phyloP scores from a whole-genome alignment of 371 early-diverging fungal genomes.

The Lichtheimia ramosa region DNA sequence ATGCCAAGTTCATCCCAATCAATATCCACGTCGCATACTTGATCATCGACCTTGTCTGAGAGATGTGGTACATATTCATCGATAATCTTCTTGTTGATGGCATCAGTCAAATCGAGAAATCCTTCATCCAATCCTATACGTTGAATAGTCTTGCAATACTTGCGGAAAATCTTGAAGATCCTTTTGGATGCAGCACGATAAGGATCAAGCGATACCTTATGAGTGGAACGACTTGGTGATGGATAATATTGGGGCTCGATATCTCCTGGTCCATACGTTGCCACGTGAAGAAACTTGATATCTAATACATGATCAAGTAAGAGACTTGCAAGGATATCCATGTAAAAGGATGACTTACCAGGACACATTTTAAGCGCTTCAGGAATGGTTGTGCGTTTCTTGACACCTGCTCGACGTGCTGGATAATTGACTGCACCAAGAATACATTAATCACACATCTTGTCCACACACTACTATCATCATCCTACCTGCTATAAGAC shows the following conservation, averaged over 20 bases:
- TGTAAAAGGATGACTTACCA: slow-evolving; percentile 22
- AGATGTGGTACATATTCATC: slow-evolving; percentile 43
- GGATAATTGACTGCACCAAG: slow-evolving; percentile 53
- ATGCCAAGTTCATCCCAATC: slow-evolving; percentile 38
- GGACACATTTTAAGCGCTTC: slow-evolving; percentile 73
- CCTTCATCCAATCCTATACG: slow-evolving; percentile 86
- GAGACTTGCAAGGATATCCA: too few relatives aligned
- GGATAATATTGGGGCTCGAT: slow-evolving; percentile 67
- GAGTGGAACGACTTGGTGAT: slow-evolving; percentile 68
- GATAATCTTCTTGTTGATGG: slow-evolving; percentile 59
- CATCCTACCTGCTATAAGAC: slow-evolving; percentile 75
- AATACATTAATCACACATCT: not conserved
- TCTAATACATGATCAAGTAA: slow-evolving; percentile 36
- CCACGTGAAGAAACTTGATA: slow-evolving; percentile 81
- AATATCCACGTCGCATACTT: slow-evolving; percentile 21
- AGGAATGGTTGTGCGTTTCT: slow-evolving; percentile 41
- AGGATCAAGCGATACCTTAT: slow-evolving; percentile 90
- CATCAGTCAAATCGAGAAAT: slow-evolving; percentile 80
- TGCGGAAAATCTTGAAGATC: slow-evolving; percentile 72
- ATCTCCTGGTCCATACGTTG: slow-evolving; percentile 75
- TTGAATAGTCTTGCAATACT: slow-evolving; percentile 51
- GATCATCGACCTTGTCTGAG: slow-evolving; percentile 25
- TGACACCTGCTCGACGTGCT: slow-evolving; percentile 53
- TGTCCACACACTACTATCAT: slow-evolving; percentile 12
- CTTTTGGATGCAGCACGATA: slow-evolving; percentile 71